A percentile compares a stretch with the other conserved stretches of the same genome.
Conservation (phyloP, 495 filamentous ascomycete genomes). For the Parachaetomium inaequale region DNA sequence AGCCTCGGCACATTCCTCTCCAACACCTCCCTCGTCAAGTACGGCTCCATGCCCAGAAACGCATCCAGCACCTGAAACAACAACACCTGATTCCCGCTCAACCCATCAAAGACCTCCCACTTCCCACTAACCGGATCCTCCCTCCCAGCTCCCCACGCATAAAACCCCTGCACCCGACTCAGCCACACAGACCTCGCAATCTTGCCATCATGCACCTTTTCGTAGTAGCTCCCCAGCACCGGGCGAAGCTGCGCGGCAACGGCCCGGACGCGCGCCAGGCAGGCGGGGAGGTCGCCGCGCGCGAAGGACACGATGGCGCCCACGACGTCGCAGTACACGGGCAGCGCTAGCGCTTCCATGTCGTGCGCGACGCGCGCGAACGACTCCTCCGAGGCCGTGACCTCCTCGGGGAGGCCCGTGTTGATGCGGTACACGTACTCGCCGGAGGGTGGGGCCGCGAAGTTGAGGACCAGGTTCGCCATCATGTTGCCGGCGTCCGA, state of each 20-base stretch:
- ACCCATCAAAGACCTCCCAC: conserved; percentile 41
- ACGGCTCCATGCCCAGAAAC: conserved; percentile 42
- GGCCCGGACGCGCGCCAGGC: conserved; percentile 21
- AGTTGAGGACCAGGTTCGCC: conserved; percentile 37
- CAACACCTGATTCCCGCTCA: conserved; percentile 43
- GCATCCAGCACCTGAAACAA: conserved; percentile 44
- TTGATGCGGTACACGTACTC: conserved; percentile 35
- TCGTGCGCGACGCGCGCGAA: conserved; percentile 35
- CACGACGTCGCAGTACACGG: conserved; percentile 37
- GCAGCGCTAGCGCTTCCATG: conserved; percentile 33
- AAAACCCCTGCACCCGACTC: conserved; percentile 42
- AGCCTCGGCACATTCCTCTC: conserved; percentile 30
- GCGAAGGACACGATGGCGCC: conserved; percentile 27
- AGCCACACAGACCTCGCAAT: conserved; percentile 37
- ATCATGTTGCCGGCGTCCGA: conserved; percentile 40
- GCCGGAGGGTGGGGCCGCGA: conserved; percentile 26
- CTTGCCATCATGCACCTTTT: conserved; percentile 21
- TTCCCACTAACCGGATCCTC: conserved; percentile 12
- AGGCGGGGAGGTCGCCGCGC: conserved; percentile 21
- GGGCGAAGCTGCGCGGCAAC: conserved; percentile 29
- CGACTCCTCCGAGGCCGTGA: conserved; percentile 34
- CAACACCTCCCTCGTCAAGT: conserved; percentile 30
- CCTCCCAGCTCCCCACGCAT: conserved; percentile 39
- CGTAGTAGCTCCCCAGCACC: conserved; percentile 34
- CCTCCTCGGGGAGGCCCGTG: conserved; percentile 26